Conservation (phyloP, 169 alveolate genomes). For the Perkinsus olseni region DNA sequence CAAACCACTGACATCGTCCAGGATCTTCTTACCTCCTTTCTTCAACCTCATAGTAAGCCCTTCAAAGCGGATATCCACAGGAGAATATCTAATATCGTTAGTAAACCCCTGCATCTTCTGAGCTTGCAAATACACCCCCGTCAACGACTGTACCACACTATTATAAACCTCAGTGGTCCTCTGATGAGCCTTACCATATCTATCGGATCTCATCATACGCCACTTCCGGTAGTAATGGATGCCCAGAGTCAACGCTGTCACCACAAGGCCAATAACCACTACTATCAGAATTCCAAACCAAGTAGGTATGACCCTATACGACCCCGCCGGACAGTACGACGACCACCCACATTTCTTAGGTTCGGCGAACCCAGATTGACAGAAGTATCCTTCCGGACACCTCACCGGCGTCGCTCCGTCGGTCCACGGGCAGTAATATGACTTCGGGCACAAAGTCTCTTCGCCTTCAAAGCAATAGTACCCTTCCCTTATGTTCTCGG, state of each 20-base stretch:
- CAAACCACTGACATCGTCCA: background rate
- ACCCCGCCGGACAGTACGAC: background rate
- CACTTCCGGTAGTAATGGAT: background rate
- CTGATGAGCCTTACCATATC: background rate
- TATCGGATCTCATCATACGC: background rate
- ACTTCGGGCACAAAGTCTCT: background rate
- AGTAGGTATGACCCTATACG: background rate
- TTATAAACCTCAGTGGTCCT: background rate
- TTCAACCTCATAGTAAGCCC: background rate
- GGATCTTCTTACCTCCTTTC: background rate
- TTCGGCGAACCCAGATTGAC: background rate
- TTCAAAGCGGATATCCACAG: background rate
- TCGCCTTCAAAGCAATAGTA: background rate
- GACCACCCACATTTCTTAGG: background rate
- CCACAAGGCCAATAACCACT: background rate
- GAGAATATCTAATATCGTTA: background rate
- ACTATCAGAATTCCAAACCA: background rate
- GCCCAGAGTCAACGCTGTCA: background rate
- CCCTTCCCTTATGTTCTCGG: background rate
- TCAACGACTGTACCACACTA: background rate
- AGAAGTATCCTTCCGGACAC: background rate
- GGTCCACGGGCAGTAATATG: background rate
- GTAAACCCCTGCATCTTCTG: background rate
- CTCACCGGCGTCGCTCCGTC: background rate
- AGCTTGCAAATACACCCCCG: background rate